Evolutionary conservation across 83 land plant genomes (phyloP).

Genomic region (Larix sibirica): DNA sequence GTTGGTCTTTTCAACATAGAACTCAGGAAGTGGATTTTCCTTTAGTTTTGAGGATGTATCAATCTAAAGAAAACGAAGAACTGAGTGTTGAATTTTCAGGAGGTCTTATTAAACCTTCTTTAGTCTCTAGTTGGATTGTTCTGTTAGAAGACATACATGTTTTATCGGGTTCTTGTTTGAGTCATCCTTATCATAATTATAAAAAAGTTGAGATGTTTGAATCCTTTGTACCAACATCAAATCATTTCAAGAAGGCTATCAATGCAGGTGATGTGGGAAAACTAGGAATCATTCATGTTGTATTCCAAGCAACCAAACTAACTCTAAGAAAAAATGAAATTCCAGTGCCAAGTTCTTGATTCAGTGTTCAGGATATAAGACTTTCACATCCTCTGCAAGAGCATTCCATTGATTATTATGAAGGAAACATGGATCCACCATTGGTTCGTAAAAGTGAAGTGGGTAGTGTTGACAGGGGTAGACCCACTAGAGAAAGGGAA

Average conservation of each 20-base stretch:
- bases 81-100: constrained; percentile 1
- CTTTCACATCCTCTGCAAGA: not conserved
- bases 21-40: not conserved
- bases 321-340: not conserved
- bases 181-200: not conserved
- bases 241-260: not conserved
- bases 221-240: constrained; percentile 6
- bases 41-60: not conserved
- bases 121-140: not conserved
- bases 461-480: too few relatives aligned
- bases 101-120: not conserved
- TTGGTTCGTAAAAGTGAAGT: not conserved
- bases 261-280: not conserved
- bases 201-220: not conserved
- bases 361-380: not conserved
- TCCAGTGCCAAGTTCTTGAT: constrained; percentile 7
- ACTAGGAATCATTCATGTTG: not conserved
- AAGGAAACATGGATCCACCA: not conserved
- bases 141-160: not conserved
- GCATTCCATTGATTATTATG: not conserved
- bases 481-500: too few relatives aligned
- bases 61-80: constrained; percentile 1
- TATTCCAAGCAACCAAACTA: not conserved
- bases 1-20: not conserved
- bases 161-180: not conserved